A percentile compares a stretch with the other conserved stretches of the same genome.
Evolutionary conservation across 495 filamentous ascomycete species (phyloP).

Genomic region (Tuber aestivum): DNA sequence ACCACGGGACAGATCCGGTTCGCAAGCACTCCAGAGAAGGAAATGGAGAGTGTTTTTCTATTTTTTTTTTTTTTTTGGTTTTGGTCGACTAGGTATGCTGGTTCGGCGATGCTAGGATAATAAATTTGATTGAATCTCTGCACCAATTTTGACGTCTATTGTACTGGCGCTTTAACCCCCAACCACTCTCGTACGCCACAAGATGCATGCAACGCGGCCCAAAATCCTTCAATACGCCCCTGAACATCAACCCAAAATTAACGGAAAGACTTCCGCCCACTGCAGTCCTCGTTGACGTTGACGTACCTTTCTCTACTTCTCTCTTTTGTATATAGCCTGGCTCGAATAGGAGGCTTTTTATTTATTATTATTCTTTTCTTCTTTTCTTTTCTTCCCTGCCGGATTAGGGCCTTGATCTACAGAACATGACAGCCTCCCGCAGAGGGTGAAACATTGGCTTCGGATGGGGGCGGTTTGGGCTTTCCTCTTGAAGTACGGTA

Average conservation of each 20-base stretch:
- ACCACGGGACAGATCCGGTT: too few relatives aligned
- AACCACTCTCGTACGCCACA: not conserved
- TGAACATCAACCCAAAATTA: not conserved
- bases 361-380: too few relatives aligned
- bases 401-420: not conserved
- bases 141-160: not conserved
- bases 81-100: too few relatives aligned
- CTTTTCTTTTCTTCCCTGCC: not conserved
- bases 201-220: constrained; percentile 1
- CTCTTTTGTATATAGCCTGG: not conserved
- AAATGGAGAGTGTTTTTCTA: too few relatives aligned
- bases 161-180: not conserved
- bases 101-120: too few relatives aligned
- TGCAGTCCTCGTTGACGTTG: too few relatives aligned
- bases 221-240: not conserved
- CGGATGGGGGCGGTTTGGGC: not conserved
- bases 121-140: too few relatives aligned
- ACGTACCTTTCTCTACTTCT: not conserved
- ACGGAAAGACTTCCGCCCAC: not conserved
- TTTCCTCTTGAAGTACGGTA: not conserved
- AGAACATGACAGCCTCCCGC: not conserved
- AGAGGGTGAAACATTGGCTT: not conserved
- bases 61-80: too few relatives aligned
- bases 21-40: too few relatives aligned
- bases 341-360: not conserved